These are phyloP conservation scores for Xylariomycetidae sp. DNA, from an alignment of 2,329 filamentous ascomycete genomes.

Conservation along the genomic window DNA sequence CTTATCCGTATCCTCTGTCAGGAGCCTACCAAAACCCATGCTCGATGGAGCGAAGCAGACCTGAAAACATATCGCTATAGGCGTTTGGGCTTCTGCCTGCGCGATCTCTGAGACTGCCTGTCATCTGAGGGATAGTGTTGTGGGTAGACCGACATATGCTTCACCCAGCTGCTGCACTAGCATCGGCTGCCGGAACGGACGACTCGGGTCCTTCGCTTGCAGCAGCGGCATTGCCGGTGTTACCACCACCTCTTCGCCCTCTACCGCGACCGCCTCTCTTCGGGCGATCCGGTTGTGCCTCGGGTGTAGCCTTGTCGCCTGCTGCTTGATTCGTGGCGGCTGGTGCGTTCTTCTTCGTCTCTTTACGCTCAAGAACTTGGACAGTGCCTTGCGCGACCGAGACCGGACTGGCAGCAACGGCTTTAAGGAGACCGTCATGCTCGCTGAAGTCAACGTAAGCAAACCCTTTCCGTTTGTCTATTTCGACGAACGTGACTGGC, in stretches of 20 bases:
- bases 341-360: conserved; percentile 33
- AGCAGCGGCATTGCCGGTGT: conserved; percentile 6
- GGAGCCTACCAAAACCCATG: too few species aligned
- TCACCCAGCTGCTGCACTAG: too few species aligned
- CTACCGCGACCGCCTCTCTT: conserved; percentile 26
- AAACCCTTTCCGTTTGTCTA: conserved; percentile 91
- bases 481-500: conserved; percentile 71
- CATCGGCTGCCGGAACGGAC: conserved; percentile 7
- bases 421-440: conserved; percentile 65
- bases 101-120: too few species aligned
- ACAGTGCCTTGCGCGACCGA: conserved; percentile 79
- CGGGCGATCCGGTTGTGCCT: conserved; percentile 19
- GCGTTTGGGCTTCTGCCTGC: too few species aligned
- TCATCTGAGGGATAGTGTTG: too few species aligned
- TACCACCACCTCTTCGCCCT: conserved; percentile 21
- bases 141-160: too few species aligned
- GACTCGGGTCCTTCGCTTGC: conserved; percentile 6
- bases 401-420: conserved; percentile 75
- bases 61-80: too few species aligned
- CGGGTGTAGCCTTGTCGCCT: conserved; percentile 16
- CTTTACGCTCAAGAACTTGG: conserved; percentile 78
- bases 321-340: conserved; percentile 12
- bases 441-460: conserved; percentile 87
- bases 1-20: too few species aligned
- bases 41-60: too few species aligned